phyloP scores from a whole-genome alignment of 148 eudicot genomes.

The Polygonum aviculare region DNA sequence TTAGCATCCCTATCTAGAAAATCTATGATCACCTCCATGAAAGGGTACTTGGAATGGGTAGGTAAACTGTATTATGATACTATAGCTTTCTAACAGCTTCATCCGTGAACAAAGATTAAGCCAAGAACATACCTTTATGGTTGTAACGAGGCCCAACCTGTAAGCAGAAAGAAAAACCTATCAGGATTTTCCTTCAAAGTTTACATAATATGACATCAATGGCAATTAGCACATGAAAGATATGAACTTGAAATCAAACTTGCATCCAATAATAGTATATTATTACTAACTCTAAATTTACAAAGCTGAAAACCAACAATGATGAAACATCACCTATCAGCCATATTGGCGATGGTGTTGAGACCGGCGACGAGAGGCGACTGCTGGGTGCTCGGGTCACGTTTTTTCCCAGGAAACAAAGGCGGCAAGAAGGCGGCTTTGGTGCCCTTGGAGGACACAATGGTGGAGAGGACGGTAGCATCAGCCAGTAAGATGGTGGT shows the following conservation, averaged over 20 bases:
- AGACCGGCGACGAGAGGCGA: slow-evolving; percentile 27
- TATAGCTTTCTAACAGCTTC: neutral
- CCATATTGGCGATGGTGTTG: slow-evolving; percentile 41
- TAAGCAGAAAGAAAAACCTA: neutral
- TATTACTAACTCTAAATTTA: too few relatives aligned
- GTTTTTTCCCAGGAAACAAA: slow-evolving; percentile 27
- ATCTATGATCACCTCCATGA: neutral
- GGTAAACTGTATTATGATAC: neutral
- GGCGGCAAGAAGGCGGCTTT: slow-evolving; percentile 21
- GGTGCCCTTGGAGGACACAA: slow-evolving; percentile 33
- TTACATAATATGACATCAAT: neutral
- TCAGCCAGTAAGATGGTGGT: slow-evolving; percentile 28
- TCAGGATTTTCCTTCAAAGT: neutral
- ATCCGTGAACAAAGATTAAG: neutral
- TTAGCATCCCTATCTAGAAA: neutral
- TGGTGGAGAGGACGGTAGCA: slow-evolving; percentile 30
- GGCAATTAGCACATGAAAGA: neutral
- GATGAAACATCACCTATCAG: slow-evolving; percentile 25
- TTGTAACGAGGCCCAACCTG: slow-evolving; percentile 21
- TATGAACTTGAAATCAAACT: neutral
- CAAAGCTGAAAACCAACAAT: too few relatives aligned
- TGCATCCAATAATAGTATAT: neutral
- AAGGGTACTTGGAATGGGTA: too few relatives aligned
- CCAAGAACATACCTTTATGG: slow-evolving; percentile 16
- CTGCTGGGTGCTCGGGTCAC: slow-evolving; percentile 32